Evolutionary conservation across 768 basidiomycete genomes (phyloP), one percentile per base, ranked within the genome.

Genomic region (Suillus spraguei): DNA sequence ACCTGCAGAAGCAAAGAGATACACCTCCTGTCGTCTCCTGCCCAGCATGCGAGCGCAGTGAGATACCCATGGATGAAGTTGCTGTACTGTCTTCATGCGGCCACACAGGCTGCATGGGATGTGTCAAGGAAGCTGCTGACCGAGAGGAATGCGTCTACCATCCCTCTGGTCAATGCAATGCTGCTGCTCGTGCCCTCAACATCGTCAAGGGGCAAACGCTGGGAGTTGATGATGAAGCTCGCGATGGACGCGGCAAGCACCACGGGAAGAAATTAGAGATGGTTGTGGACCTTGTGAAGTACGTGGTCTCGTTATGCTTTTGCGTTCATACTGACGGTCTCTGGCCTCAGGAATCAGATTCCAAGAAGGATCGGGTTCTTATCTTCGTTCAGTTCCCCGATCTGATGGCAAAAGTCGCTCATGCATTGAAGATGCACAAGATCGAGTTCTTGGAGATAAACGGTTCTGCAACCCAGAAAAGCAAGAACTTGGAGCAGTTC

Each of bases 381-480:
- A 85, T 98, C 65, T 98, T 98, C 77, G 92, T 97, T n/a, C 96
- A 98, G 71, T 98, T 96, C 82, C 89, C 87, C 6, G 95, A 97
- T 77, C 83, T 98, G 63, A 94, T 92, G 85, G 87, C 87, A 72
- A 97, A 97, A 75, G 92, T 97, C 36, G 87, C 87, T 9, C 91
- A 94, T 65, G 93, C 94, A 0, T 84, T 98, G 66, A 79, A 74
- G 2, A 84, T 85, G 60, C 83, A 93, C 71, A 84, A 86, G 50
- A 86, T 97, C 69, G 81, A 82, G 49, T 94, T 86, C 78, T 82
- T 93, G 59, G 89, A 94, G 71, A 92, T 97, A 76, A 87, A 85
- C 63, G 94, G 95, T 47, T 84, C 85, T 5, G 89, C 92, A 5
- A 82, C 85, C 58, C 79, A 83, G 67, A 91, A 90, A 80, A 93